Conservation (phyloP, 2,329 filamentous ascomycete genomes). For the Arthrobotrys musiformis region DNA sequence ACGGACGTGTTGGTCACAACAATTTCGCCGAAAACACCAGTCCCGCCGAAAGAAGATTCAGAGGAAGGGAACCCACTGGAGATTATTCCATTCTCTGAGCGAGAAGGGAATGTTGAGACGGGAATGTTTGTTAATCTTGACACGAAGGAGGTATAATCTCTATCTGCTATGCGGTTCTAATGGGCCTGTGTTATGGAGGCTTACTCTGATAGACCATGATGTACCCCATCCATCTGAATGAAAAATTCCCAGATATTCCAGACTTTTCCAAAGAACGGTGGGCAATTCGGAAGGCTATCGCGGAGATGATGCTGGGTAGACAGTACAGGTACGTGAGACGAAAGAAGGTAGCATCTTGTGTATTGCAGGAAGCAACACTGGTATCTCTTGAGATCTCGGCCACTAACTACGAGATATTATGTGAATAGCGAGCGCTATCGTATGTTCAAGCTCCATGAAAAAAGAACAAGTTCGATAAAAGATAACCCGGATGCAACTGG, state of each 20-base stretch:
- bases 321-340: not conserved
- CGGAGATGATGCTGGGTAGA: conserved; percentile 26
- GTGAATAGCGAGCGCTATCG: not conserved
- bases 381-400: not conserved
- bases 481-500: not conserved
- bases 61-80: not conserved
- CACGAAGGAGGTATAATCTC: conserved; percentile 12
- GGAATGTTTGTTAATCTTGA: conserved; percentile 45
- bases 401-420: not conserved
- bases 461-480: not conserved
- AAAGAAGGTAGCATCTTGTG: too few species aligned
- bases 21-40: not conserved
- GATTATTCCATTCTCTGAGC: not conserved
- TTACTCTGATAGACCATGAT: not conserved
- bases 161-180: too few species aligned
- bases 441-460: not conserved
- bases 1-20: not conserved
- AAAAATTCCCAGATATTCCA: not conserved
- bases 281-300: conserved; percentile 23
- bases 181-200: not conserved
- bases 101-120: conserved; percentile 7
- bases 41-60: not conserved
- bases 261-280: conserved; percentile 19
- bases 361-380: too few species aligned
- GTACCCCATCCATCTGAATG: not conserved